Base-by-base conservation (phyloP, 2,329 filamentous ascomycete genomes). In the Zarea fungicola region DNA sequence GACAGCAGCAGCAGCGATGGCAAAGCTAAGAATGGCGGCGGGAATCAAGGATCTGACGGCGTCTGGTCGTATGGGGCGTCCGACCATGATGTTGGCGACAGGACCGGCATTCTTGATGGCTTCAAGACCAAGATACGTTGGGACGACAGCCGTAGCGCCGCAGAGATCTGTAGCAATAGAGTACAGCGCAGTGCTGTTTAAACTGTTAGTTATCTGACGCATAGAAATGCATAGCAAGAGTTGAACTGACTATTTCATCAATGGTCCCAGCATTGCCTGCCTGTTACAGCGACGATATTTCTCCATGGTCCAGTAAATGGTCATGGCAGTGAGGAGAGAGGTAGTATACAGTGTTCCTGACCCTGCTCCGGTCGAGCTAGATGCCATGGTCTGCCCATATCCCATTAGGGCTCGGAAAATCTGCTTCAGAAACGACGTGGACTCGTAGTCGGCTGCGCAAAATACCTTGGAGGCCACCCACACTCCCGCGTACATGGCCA, bases 221-320 rank as follows among this genome's bases (percentile, higher is more conserved):
- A 9, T 6, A 16, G 21, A 21, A 28, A 6, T 29, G 8, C 2
- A 13, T 29, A 14, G 23, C 9, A 5, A 39, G 9, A n/a, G 14
- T 11, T 16, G 10, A 21, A 28, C 42, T 45, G 16, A 37, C 42
- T 9, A 16, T 13, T 28, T 37, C 42, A 45, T 37, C 1, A 45
- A 34, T 4, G 31, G 32, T 11, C 42, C 42, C 3, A 45, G 25
- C 31, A 45, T 36, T 10, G 42, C 32, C 22, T 45, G 42, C 19
- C 42, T 13, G 34, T 45, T 45, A 13, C 42, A 36, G 11, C 42
- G 42, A 9, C 42, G 42, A 22, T 45, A 37, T 29, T 34, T 37
- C 32, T 45, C 42, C 11, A 45, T 7, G 4, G 42, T 36, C 42
- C 42, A 45, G 42, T 45, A 37, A 16, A 37, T 10, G 11, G 42